Evolutionary conservation across 2,329 filamentous ascomycete genomes (phyloP), one percentile per base, ranked within the genome.

Genomic region (Elsinoe necatrix): DNA sequence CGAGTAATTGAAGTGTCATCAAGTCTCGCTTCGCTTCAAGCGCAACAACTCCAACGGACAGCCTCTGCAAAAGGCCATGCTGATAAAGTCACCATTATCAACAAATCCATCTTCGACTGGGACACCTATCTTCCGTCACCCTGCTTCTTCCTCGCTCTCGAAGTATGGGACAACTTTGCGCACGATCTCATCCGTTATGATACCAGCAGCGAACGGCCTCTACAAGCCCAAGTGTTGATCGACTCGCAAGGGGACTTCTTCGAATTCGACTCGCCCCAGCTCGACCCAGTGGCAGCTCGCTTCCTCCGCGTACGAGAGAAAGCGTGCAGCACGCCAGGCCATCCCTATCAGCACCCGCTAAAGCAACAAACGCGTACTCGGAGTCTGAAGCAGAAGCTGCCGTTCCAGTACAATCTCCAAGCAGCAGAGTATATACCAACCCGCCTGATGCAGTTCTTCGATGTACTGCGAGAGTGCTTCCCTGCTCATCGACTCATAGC

Each of bases 111-210:
- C 68, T 97, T 98, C 68, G 89, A 95, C 71, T 98, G 93, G 92
- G 77, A 86, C 62, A 81, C 82, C 47, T 88, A 87, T 63, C 88
- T 96, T n/a, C 86, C 89, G 7, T 87, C 86, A 2, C 93, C 92
- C 0, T 97, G 93, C 75, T 98, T 95, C 78, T 97, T 98, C 77
- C 81, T 98, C 41, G 93, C 92, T 43, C 86, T 98, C 72, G 93
- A 98, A 73, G 93, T 98, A 62, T 95, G 96, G 67, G 93, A 98
- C 76, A 98, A 98, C 74, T 97, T 98, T 69, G 85, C 89, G 34
- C 95, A 98, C 75, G 93, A 98, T 73, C 81, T 85, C 58, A 83
- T 98, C 60, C 91, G 95, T 61, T 98, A 97, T 74, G 86, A 97
- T 72, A 78, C 86, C 9, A 72, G 78, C 59, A 95, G 90, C 9